Conservation (phyloP, 352 stramenopile species). For the Phytophthora pluvialis region DNA sequence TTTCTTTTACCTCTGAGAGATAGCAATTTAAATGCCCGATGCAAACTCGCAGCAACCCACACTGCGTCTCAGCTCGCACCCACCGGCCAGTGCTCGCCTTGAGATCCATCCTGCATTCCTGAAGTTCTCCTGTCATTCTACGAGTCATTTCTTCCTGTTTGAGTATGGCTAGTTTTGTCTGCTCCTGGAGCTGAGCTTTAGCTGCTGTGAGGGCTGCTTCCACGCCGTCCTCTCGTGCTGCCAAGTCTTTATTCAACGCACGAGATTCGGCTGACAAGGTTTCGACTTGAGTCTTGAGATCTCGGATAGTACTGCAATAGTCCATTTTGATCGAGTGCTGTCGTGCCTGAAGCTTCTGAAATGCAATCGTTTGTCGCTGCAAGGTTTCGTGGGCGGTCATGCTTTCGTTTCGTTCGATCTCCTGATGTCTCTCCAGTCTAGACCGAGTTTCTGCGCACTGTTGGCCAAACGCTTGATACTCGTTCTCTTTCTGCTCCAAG, state of each 20-base stretch:
- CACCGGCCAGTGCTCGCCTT: constrained; percentile 10
- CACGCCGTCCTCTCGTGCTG: constrained; percentile 2
- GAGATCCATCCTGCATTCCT: constrained; percentile 24
- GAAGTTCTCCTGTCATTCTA: constrained; percentile 9
- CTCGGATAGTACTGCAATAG: constrained; percentile 16
- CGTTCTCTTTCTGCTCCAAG: constrained; percentile 7
- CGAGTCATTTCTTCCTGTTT: neutral
- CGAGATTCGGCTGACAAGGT: constrained; percentile 1
- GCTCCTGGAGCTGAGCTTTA: neutral
- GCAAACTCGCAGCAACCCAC: constrained; percentile 18
- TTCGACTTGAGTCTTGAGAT: constrained; percentile 19
- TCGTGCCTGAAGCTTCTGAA: constrained; percentile 19
- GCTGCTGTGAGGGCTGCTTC: neutral
- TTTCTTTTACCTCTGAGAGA: constrained; percentile 14
- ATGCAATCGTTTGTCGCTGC: constrained; percentile 17
- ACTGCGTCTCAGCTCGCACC: constrained; percentile 22
- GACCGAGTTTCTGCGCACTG: neutral
- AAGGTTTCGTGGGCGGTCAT: constrained; percentile 22
- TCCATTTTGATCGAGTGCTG: constrained; percentile 24
- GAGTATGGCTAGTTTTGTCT: constrained; percentile 5
- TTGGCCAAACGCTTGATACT: constrained; percentile 1
- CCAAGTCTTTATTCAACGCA: constrained; percentile 3
- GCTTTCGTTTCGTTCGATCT: constrained; percentile 18
- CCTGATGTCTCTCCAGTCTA: constrained; percentile 17
- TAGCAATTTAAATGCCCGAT: neutral